Evolutionary conservation across 768 basidiomycete species (phyloP).

Genomic region (Sutorius australiensis): DNA sequence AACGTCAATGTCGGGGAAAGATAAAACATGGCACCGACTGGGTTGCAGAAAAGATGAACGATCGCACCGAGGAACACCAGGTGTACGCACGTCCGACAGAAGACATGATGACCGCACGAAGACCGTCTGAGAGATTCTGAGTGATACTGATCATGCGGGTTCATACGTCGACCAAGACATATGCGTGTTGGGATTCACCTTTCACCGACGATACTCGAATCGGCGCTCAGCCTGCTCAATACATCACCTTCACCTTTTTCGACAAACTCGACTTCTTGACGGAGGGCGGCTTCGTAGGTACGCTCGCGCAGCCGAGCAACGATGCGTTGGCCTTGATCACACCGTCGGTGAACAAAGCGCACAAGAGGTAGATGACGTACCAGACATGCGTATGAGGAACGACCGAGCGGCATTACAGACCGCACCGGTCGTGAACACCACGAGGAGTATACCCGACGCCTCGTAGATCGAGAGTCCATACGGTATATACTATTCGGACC

Average conservation of each 20-base stretch:
- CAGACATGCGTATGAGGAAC: conserved; percentile 82
- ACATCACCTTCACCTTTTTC: conserved; percentile 94
- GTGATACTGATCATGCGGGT: conserved; percentile 44
- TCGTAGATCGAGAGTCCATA: conserved; percentile 75
- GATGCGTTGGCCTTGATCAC: conserved; percentile 70
- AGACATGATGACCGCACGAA: conserved; percentile 86
- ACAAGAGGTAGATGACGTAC: conserved; percentile 33
- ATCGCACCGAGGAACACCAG: neutral
- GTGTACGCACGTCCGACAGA: conserved; percentile 78
- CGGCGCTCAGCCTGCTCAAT: conserved; percentile 83
- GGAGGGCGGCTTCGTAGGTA: conserved; percentile 78
- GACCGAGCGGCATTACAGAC: conserved; percentile 80
- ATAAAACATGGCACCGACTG: conserved; percentile 94
- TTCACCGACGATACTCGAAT: conserved; percentile 92
- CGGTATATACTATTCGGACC: conserved; percentile 58
- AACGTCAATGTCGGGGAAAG: conserved; percentile 84
- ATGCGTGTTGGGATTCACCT: conserved; percentile 44
- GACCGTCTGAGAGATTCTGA: conserved; percentile 75
- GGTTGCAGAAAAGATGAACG: neutral
- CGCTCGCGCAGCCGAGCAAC: conserved; percentile 81
- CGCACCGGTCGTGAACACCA: conserved; percentile 84
- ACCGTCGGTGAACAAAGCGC: neutral
- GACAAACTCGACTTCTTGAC: conserved; percentile 90
- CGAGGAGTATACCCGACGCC: conserved; percentile 69
- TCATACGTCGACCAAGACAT: neutral